Conservation (phyloP, 2,329 filamentous ascomycete species). For the Phialophora chinensis region DNA sequence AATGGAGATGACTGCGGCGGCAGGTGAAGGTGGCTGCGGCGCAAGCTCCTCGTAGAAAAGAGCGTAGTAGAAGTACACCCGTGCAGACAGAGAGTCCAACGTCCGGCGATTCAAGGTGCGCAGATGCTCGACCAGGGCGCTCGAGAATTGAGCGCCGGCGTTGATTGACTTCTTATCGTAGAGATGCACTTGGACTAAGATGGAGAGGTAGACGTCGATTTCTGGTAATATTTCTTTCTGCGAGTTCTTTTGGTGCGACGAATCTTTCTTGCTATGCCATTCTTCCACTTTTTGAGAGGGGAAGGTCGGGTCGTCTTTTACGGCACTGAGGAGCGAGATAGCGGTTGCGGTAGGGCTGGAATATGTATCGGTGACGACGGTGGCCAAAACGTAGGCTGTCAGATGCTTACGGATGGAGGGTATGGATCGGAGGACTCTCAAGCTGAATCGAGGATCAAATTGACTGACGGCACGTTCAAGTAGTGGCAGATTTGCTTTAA, state of each 20-base stretch:
- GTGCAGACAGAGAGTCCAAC: constrained; percentile 88
- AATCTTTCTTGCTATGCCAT: constrained; percentile 74
- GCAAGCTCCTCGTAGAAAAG: constrained; percentile 91
- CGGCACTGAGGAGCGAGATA: constrained; percentile 71
- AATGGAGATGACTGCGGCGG: constrained; percentile 84
- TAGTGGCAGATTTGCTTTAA: constrained; percentile 90
- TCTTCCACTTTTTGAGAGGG: constrained; percentile 63
- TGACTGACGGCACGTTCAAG: constrained; percentile 89
- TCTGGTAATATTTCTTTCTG: constrained; percentile 81
- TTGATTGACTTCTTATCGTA: constrained; percentile 84
- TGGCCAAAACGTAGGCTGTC: constrained; percentile 77
- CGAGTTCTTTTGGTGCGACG: constrained; percentile 66
- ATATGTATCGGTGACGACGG: constrained; percentile 82
- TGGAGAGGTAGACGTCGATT: constrained; percentile 85
- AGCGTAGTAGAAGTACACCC: constrained; percentile 97
- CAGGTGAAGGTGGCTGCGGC: constrained; percentile 84
- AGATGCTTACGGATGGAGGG: constrained; percentile 93
- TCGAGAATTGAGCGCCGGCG: constrained; percentile 82
- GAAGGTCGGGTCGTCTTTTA: constrained; percentile 65
- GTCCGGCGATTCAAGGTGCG: constrained; percentile 91
- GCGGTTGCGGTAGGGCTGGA: constrained; percentile 69
- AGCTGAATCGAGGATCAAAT: constrained; percentile 93
- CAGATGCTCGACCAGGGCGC: constrained; percentile 80
- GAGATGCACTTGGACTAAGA: constrained; percentile 83
- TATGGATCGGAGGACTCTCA: constrained; percentile 91